phyloP scores from a whole-genome alignment of 2,329 filamentous ascomycete species.

The Fusarium sublunatum region DNA sequence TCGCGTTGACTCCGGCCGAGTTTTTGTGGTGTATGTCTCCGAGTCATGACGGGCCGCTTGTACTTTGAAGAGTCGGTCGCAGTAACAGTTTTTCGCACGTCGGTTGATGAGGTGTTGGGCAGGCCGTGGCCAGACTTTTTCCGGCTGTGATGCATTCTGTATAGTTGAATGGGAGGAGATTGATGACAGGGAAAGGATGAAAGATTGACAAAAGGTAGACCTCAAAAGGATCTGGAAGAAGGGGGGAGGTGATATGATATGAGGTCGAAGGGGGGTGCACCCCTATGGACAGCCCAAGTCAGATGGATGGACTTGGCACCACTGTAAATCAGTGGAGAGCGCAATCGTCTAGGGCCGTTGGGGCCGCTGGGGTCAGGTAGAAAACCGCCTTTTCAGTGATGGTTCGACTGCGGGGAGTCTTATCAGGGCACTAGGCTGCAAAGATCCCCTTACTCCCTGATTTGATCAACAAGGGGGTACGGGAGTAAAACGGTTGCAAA shows the following conservation, averaged over 20 bases:
- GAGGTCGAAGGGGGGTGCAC: conserved; percentile 31
- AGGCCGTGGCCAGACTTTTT: conserved; percentile 67
- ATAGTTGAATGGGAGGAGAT: conserved; percentile 13
- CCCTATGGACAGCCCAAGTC: conserved; percentile 25
- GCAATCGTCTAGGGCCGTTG: conserved; percentile 37
- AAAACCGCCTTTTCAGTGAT: conserved; percentile 38
- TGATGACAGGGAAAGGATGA: conserved; percentile 15
- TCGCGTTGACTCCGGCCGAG: conserved; percentile 63
- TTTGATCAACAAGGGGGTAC: conserved; percentile 37
- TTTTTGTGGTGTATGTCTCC: conserved; percentile 61
- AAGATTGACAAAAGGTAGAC: conserved; percentile 27
- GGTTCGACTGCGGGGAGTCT: conserved; percentile 46
- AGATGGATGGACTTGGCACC: conserved; percentile 33
- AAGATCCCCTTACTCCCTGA: conserved; percentile 41
- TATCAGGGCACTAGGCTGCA: conserved; percentile 39
- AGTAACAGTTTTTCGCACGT: conserved; percentile 63
- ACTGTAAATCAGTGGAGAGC: conserved; percentile 39
- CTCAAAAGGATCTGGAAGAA: conserved; percentile 29
- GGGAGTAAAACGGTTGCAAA: conserved; percentile 32
- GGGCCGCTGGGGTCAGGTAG: conserved; percentile 27
- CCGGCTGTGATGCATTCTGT: conserved; percentile 66
- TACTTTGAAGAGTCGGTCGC: conserved; percentile 60
- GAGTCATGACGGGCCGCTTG: conserved; percentile 60
- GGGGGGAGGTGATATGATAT: conserved; percentile 42
- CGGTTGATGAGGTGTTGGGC: conserved; percentile 65